A percentile compares a stretch with the other conserved stretches of the same genome.
phyloP scores from a whole-genome alignment of 2,329 filamentous ascomycete species.

The Nemania abortiva region DNA sequence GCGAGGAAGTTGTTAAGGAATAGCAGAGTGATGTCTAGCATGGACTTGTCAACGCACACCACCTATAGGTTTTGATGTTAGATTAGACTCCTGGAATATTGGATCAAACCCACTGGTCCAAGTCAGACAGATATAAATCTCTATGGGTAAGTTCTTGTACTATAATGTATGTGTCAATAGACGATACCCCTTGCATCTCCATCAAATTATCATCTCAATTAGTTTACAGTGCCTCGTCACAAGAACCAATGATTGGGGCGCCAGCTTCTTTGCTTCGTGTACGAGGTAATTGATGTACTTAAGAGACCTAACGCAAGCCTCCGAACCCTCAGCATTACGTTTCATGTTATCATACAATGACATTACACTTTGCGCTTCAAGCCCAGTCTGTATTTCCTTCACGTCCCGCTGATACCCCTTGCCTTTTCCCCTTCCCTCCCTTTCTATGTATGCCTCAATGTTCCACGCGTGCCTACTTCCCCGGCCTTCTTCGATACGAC shows the following conservation, averaged over 20 bases:
- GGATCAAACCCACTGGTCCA: background rate
- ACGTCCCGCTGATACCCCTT: background rate
- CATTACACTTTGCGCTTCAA: background rate
- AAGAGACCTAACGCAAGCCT: no score
- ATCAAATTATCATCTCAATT: background rate
- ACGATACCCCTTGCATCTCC: constrained; percentile 29
- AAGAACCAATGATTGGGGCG: no score
- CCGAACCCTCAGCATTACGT: no score
- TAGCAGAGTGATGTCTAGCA: background rate
- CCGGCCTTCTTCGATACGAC: background rate
- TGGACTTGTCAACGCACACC: background rate
- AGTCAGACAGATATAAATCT: no score
- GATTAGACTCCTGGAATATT: background rate
- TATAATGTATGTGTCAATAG: constrained; percentile 28
- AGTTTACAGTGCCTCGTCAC: background rate
- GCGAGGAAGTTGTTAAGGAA: constrained; percentile 70
- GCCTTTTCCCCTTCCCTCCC: background rate
- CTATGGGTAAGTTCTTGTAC: constrained; percentile 10
- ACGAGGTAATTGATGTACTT: no score
- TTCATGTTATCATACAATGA: background rate
- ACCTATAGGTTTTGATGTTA: no score
- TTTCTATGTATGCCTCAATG: background rate
- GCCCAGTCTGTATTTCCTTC: background rate
- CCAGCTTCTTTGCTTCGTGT: no score
- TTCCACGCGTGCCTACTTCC: background rate